A percentile compares a stretch with the other conserved stretches of the same genome.
These are phyloP conservation scores for Volvox carteri DNA, from an alignment of 163 green algal genomes.

Conservation along the genomic window DNA sequence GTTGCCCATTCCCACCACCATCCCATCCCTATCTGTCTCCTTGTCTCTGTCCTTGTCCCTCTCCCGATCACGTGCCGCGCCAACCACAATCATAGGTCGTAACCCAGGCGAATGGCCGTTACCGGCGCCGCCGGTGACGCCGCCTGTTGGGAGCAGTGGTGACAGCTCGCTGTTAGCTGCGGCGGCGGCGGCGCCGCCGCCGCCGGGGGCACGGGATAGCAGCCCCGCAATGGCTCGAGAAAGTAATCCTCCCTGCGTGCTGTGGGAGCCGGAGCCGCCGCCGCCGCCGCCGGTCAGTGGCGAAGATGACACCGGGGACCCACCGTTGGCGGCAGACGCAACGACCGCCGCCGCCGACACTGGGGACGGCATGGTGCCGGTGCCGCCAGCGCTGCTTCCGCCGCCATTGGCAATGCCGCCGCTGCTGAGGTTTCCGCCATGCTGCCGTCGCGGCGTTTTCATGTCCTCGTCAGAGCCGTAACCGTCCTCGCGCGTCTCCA, in stretches of 20 bases:
- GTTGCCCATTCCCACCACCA: slow-evolving; percentile 17
- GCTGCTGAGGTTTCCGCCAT: not conserved
- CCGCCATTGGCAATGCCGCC: not conserved
- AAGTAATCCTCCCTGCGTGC: not conserved
- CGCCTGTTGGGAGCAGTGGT: not conserved
- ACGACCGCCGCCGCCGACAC: slow-evolving; percentile 15
- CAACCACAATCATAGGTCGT: not conserved
- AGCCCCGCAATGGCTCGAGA: not conserved
- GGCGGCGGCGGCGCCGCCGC: not conserved
- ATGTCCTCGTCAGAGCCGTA: not conserved
- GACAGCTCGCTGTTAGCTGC: not conserved
- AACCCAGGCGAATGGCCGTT: not conserved
- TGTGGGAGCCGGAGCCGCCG: not conserved
- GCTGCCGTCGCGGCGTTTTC: not conserved
- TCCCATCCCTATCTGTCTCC: not conserved
- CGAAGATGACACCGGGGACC: not conserved
- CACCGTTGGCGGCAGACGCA: not conserved
- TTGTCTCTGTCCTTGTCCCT: not conserved
- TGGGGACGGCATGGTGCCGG: not conserved
- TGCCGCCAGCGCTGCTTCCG: too few species aligned
- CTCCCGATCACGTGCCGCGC: not conserved
- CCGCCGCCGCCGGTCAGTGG: not conserved
- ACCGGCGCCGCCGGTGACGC: not conserved
- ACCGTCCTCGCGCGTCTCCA: not conserved
- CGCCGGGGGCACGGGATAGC: not conserved